Percentiles rank a stretch among this genome's conserved stretches.
Conservation (phyloP, 768 basidiomycete genomes). For the Cyathus striatus region DNA sequence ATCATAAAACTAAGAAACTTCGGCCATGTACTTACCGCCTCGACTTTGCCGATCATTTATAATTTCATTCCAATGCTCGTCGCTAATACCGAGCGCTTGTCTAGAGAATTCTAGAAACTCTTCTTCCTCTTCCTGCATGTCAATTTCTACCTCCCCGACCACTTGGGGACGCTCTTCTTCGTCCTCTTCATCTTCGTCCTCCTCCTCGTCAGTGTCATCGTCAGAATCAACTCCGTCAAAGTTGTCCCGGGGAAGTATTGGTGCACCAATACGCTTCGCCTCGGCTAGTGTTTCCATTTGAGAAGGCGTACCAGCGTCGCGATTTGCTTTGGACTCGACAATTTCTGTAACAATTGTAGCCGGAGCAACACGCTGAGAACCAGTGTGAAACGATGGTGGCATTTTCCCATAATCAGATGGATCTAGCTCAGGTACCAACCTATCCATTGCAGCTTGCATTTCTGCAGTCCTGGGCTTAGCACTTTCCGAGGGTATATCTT, state of each 20-base stretch:
- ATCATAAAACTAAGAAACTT: neutral
- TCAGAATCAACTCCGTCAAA: constrained; percentile 95
- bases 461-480: constrained; percentile 26
- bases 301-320: constrained; percentile 1
- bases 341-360: constrained; percentile 38
- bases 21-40: constrained; percentile 59
- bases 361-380: constrained; percentile 63
- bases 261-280: constrained; percentile 58
- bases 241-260: constrained; percentile 74
- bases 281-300: constrained; percentile 14
- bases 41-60: constrained; percentile 68
- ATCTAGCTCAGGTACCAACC: constrained; percentile 75
- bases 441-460: constrained; percentile 66
- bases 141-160: constrained; percentile 78
- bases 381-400: constrained; percentile 63
- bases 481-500: no score
- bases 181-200: constrained; percentile 48
- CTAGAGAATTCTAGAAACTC: constrained; percentile 95
- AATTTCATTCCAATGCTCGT: constrained; percentile 89
- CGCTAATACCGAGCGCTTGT: constrained; percentile 82
- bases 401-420: constrained; percentile 87
- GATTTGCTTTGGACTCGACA: constrained; percentile 18
- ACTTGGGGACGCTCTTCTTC: constrained; percentile 84
- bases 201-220: constrained; percentile 74
- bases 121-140: constrained; percentile 91